These are phyloP conservation scores for Sporothrix luriei DNA, from an alignment of 2,329 filamentous ascomycete genomes.

Conservation along the genomic window DNA sequence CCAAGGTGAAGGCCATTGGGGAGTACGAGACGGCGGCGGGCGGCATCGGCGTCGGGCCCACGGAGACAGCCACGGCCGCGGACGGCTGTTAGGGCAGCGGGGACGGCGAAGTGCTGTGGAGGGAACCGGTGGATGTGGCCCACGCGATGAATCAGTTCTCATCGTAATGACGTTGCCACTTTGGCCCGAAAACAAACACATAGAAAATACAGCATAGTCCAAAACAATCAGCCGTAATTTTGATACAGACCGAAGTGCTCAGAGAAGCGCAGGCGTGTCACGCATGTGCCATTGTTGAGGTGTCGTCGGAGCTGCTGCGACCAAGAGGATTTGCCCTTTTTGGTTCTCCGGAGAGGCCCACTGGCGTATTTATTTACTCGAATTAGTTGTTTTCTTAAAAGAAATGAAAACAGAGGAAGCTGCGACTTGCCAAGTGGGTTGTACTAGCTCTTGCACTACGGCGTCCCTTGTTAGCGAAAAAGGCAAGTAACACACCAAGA, in stretches of 20 bases:
- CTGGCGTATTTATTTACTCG: neutral
- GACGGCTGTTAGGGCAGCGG: slow-evolving; percentile 20
- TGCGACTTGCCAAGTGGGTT: slow-evolving; percentile 5
- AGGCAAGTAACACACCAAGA: neutral
- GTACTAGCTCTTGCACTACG: slow-evolving; percentile 11
- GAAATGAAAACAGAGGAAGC: neutral
- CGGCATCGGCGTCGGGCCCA: slow-evolving; percentile 35
- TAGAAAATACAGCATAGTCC: neutral
- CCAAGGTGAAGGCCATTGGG: slow-evolving; percentile 50
- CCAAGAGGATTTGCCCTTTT: slow-evolving; percentile 17
- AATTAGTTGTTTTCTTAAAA: neutral
- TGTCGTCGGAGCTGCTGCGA: slow-evolving; percentile 3
- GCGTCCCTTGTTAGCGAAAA: neutral
- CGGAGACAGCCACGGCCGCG: slow-evolving; percentile 35
- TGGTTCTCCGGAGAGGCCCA: slow-evolving; percentile 17
- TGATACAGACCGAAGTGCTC: too few relatives aligned
- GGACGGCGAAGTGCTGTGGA: neutral
- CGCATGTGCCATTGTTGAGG: neutral
- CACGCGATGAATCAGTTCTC: too few relatives aligned
- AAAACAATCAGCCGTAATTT: neutral
- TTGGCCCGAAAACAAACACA: neutral
- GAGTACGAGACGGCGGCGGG: slow-evolving; percentile 42
- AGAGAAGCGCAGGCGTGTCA: neutral
- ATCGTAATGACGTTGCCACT: neutral
- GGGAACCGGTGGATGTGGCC: too few relatives aligned